These are phyloP conservation scores for Erythrobasidium hasegawianum DNA, from an alignment of 1,284 basidiomycete genomes.

Conservation along the genomic window DNA sequence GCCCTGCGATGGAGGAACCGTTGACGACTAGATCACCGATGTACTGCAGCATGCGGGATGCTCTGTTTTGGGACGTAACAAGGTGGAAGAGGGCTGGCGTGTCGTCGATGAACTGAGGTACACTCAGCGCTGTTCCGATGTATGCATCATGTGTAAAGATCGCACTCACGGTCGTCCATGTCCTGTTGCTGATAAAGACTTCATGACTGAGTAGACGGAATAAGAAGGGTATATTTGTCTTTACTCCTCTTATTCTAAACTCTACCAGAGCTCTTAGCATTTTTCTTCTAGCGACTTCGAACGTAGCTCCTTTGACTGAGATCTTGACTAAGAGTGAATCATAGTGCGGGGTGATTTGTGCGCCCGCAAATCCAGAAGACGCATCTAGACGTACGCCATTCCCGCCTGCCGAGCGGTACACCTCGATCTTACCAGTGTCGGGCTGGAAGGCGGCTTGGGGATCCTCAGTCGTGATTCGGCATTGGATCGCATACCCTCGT, in stretches of 20 bases:
- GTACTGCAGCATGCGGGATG: slow-evolving; percentile 94
- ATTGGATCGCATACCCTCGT: slow-evolving; percentile 97
- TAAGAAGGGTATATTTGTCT: slow-evolving; percentile 99
- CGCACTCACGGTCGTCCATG: slow-evolving; percentile 92
- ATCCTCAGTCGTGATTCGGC: slow-evolving; percentile 99
- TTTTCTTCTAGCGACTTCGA: slow-evolving; percentile 96
- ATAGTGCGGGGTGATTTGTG: slow-evolving; percentile 95
- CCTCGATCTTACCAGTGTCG: slow-evolving; percentile 98
- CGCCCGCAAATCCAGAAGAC: slow-evolving; percentile 95
- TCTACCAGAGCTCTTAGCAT: slow-evolving; percentile 98
- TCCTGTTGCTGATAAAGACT: slow-evolving; percentile 90
- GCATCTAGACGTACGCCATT: slow-evolving; percentile 98
- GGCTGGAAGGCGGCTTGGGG: slow-evolving; percentile 87
- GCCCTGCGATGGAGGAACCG: slow-evolving; percentile 90
- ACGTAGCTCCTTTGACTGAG: slow-evolving; percentile 92
- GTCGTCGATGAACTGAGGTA: slow-evolving; percentile 97
- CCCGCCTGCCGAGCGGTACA: slow-evolving; percentile 96
- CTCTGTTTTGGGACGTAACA: slow-evolving; percentile 95
- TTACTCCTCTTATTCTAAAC: slow-evolving; percentile 80
- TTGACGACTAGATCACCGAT: slow-evolving; percentile 98
- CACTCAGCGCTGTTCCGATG: too few relatives aligned
- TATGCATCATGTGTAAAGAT: too few relatives aligned
- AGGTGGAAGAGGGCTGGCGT: slow-evolving; percentile 98
- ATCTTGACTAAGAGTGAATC: slow-evolving; percentile 98
- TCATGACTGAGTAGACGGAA: slow-evolving; percentile 98